Percentiles rank a stretch among this genome's conserved stretches.
phyloP scores from a whole-genome alignment of 805 yeast species.

The Starmera amethionina region DNA sequence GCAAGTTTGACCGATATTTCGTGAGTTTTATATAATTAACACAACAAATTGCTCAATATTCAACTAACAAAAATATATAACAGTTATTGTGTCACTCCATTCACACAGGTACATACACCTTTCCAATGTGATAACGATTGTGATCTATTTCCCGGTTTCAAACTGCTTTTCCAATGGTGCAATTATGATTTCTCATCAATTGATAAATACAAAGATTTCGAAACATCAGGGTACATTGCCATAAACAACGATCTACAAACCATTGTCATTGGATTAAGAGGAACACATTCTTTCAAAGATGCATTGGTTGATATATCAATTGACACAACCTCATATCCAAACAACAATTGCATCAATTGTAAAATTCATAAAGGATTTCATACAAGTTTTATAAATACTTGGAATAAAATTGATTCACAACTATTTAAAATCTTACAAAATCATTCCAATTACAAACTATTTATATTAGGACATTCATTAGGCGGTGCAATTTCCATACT shows the following conservation, averaged over 20 bases:
- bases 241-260: slow-evolving; percentile 5
- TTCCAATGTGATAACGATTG: slow-evolving; percentile 17
- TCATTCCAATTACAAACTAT: slow-evolving; percentile 4
- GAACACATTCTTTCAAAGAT: slow-evolving; percentile 19
- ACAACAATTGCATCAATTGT: slow-evolving; percentile 8
- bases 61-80: no score
- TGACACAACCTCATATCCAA: slow-evolving; percentile 10
- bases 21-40: slow-evolving; percentile 3
- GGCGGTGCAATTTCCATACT: slow-evolving; percentile 18
- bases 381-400: slow-evolving; percentile 7
- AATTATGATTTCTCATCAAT: slow-evolving; percentile 8
- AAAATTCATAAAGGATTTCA: slow-evolving; percentile 17
- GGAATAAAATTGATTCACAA: slow-evolving; percentile 1
- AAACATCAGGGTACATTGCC: slow-evolving; percentile 18
- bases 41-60: no score
- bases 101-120: slow-evolving; percentile 11
- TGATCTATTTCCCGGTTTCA: slow-evolving; percentile 11
- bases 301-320: slow-evolving; percentile 15
- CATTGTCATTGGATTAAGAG: slow-evolving; percentile 11
- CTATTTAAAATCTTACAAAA: background rate
- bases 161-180: slow-evolving; percentile 17
- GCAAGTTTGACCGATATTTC: slow-evolving; percentile 18
- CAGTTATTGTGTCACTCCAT: slow-evolving; percentile 16
- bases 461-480: slow-evolving; percentile 18
- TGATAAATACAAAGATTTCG: slow-evolving; percentile 4